phyloP scores from a whole-genome alignment of 2,329 filamentous ascomycete species.

The Tolypocladium guangdongense region DNA sequence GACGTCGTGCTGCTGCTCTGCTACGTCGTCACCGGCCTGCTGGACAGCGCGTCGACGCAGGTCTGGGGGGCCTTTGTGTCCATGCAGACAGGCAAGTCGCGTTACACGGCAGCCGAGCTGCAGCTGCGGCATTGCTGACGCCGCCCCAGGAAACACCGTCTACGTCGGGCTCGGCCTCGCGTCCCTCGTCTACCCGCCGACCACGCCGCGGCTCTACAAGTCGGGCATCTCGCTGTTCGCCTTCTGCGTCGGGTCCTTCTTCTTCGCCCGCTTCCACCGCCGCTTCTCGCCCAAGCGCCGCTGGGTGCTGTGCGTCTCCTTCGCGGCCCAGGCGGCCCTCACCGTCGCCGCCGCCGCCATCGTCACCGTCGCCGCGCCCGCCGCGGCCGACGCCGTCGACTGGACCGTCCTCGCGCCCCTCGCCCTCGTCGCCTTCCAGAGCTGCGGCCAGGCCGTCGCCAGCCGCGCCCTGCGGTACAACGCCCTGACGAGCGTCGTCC shows the following conservation, averaged over 20 bases:
- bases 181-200: slow-evolving; percentile 29
- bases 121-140: neutral
- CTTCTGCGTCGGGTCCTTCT: slow-evolving; percentile 63
- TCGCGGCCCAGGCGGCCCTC: slow-evolving; percentile 38
- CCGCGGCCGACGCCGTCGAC: slow-evolving; percentile 30
- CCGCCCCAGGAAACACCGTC: slow-evolving; percentile 55
- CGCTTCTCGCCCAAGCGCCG: slow-evolving; percentile 47
- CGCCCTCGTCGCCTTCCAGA: slow-evolving; percentile 63
- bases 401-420: slow-evolving; percentile 58
- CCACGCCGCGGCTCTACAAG: slow-evolving; percentile 32
- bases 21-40: slow-evolving; percentile 66
- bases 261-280: slow-evolving; percentile 60
- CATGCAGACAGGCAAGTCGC: slow-evolving; percentile 64
- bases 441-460: slow-evolving; percentile 66
- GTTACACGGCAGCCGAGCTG: neutral
- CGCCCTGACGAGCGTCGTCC: slow-evolving; percentile 64
- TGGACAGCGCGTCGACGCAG: slow-evolving; percentile 65
- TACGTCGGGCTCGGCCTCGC: slow-evolving; percentile 68
- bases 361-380: slow-evolving; percentile 34
- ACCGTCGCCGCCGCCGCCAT: slow-evolving; percentile 42
- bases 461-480: slow-evolving; percentile 60
- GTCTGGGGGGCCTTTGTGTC: slow-evolving; percentile 74
- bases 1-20: slow-evolving; percentile 60
- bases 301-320: slow-evolving; percentile 54
- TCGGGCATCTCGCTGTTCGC: slow-evolving; percentile 57